Conservation (phyloP, 2,329 filamentous ascomycete species). For the Magnaporthiopsis incrustans region DNA sequence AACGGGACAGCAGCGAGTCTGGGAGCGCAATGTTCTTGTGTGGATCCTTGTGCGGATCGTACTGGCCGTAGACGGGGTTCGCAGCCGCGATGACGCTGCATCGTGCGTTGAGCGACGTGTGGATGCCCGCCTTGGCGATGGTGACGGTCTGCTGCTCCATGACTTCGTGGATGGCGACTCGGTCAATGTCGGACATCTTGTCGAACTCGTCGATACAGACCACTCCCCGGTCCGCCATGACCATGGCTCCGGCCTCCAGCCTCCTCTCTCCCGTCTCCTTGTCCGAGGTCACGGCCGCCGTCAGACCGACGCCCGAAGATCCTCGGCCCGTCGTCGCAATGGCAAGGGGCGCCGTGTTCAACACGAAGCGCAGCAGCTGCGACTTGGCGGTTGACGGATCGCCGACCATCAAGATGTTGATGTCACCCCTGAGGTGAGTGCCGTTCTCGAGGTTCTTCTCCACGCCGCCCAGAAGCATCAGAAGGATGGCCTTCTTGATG, state of each 20-base stretch:
- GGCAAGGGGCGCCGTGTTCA: slow-evolving; percentile 92
- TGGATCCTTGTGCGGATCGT: slow-evolving; percentile 96
- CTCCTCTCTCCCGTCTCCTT: slow-evolving; percentile 95
- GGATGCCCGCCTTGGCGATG: slow-evolving; percentile 96
- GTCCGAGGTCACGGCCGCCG: slow-evolving; percentile 89
- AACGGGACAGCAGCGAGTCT: slow-evolving; percentile 94
- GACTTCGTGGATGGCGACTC: slow-evolving; percentile 98
- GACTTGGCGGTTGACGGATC: slow-evolving; percentile 98
- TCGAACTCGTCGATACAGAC: slow-evolving; percentile 99
- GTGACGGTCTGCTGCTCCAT: slow-evolving; percentile 99
- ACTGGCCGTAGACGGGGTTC: slow-evolving; percentile 96
- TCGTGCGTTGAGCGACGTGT: slow-evolving; percentile 91
- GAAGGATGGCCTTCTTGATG: slow-evolving; percentile 93
- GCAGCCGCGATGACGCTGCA: slow-evolving; percentile 95
- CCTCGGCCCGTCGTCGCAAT: slow-evolving; percentile 96
- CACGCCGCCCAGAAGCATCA: slow-evolving; percentile 92
- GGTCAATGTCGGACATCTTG: slow-evolving; percentile 98
- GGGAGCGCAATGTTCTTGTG: slow-evolving; percentile 98
- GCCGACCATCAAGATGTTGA: slow-evolving; percentile 98
- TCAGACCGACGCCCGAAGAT: slow-evolving; percentile 95
- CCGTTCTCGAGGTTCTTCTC: slow-evolving; percentile 99
- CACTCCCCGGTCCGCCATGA: slow-evolving; percentile 90
- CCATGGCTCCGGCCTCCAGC: slow-evolving; percentile 96
- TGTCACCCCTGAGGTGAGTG: slow-evolving; percentile 94
- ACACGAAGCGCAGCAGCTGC: slow-evolving; percentile 91